A percentile compares a stretch with the other conserved stretches of the same genome.
Conservation (phyloP, 352 stramenopile genomes). For the Globisporangium heterothallicum region DNA sequence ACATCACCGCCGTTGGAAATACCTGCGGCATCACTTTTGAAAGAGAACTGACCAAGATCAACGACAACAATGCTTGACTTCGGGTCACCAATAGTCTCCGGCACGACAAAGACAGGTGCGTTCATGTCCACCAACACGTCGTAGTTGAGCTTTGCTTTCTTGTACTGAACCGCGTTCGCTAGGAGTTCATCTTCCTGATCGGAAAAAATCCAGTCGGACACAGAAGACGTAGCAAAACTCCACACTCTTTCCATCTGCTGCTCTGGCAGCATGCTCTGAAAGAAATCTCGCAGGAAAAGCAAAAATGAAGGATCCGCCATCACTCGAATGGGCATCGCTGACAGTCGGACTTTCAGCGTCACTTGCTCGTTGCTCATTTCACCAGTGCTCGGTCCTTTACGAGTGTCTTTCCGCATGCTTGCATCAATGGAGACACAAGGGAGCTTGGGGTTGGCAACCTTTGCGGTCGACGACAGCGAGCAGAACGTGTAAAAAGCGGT, state of each 20-base stretch:
- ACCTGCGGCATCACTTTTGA: conserved; percentile 30
- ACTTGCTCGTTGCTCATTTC: conserved; percentile 1
- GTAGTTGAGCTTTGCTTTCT: conserved; percentile 23
- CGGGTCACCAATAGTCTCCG: conserved; percentile 37
- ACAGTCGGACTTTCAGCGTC: conserved; percentile 38
- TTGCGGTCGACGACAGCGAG: conserved; percentile 28
- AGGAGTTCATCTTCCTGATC: conserved; percentile 41
- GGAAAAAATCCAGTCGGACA: conserved; percentile 77
- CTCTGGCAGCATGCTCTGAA: conserved; percentile 56
- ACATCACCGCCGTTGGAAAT: background rate
- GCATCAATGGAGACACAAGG: conserved; percentile 55
- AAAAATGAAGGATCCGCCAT: conserved; percentile 72
- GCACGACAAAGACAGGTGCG: conserved; percentile 65
- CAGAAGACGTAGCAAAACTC: conserved; percentile 76
- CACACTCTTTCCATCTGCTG: conserved; percentile 73
- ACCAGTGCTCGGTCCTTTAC: background rate
- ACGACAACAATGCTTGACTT: conserved; percentile 48
- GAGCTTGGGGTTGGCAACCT: conserved; percentile 13
- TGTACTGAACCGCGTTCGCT: conserved; percentile 21
- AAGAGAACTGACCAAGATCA: conserved; percentile 63
- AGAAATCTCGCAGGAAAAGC: conserved; percentile 64
- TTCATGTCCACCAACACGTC: conserved; percentile 73
- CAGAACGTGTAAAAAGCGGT: conserved; percentile 65
- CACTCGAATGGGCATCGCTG: conserved; percentile 54
- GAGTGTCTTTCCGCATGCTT: conserved; percentile 13